phyloP scores from a whole-genome alignment of 2,329 filamentous ascomycete genomes.

The Dryadomyces quercus-mongolicae region DNA sequence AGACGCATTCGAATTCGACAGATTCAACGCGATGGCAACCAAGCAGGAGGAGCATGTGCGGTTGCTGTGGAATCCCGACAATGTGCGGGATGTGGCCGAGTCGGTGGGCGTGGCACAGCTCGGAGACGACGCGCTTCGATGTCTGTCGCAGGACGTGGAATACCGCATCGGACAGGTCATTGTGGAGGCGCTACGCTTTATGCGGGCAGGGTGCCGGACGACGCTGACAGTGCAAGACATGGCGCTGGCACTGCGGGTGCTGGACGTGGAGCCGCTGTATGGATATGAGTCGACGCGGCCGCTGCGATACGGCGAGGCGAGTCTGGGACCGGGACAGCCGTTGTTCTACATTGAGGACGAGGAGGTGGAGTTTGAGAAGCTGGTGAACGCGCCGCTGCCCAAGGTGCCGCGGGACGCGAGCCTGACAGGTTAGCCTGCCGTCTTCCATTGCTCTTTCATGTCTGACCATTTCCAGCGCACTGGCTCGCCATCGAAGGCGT shows the following conservation, averaged over 20 bases:
- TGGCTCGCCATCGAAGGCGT: conserved; percentile 98
- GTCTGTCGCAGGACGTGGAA: conserved; percentile 86
- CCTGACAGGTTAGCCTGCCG: conserved; percentile 56
- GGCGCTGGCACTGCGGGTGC: conserved; percentile 67
- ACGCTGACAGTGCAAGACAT: conserved; percentile 83
- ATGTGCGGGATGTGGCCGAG: conserved; percentile 90
- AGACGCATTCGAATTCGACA: no score
- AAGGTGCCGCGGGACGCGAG: conserved; percentile 89
- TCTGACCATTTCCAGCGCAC: conserved; percentile 49
- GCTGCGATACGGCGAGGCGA: conserved; percentile 85
- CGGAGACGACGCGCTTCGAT: conserved; percentile 74
- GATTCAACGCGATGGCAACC: not conserved
- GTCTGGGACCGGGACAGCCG: conserved; percentile 83
- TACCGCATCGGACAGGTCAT: conserved; percentile 90
- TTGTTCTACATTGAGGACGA: conserved; percentile 97
- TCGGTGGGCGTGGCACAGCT: conserved; percentile 79
- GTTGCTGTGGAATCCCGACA: conserved; percentile 89
- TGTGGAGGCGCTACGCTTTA: conserved; percentile 88
- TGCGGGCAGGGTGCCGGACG: conserved; percentile 82
- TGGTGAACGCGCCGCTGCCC: conserved; percentile 91
- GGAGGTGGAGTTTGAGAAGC: conserved; percentile 96
- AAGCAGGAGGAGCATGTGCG: conserved; percentile 6
- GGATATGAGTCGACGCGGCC: conserved; percentile 90
- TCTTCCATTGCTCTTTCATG: not conserved
- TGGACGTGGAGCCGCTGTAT: conserved; percentile 91